Percentiles rank a stretch among this genome's conserved stretches.
phyloP scores from a whole-genome alignment of 305 asterid species.

The Galium porrigens region DNA sequence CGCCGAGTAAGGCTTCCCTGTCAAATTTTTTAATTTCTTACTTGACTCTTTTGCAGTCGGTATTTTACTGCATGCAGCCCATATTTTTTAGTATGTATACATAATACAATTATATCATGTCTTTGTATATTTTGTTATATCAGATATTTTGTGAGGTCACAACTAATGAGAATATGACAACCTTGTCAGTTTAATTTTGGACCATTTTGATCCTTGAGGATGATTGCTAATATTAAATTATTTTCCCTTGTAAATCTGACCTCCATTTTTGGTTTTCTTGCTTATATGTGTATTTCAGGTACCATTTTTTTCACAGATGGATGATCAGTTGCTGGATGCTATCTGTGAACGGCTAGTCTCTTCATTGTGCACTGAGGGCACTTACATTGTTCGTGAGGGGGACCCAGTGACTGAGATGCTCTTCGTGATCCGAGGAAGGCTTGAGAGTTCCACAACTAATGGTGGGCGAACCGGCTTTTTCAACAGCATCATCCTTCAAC shows the following conservation, averaged over 20 bases:
- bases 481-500: conserved; percentile 55
- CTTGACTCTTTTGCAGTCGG: neutral
- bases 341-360: conserved; percentile 78
- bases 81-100: too few species aligned
- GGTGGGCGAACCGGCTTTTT: conserved; percentile 91
- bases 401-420: conserved; percentile 89
- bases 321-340: conserved; percentile 78
- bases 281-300: conserved; percentile 30
- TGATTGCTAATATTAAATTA: neutral
- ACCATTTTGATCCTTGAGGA: neutral
- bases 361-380: conserved; percentile 68
- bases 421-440: conserved; percentile 75
- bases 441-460: conserved; percentile 82
- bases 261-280: conserved; percentile 6
- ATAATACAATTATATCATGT: too few species aligned
- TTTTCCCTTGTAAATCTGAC: neutral
- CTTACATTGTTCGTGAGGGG: conserved; percentile 80
- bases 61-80: too few species aligned
- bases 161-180: too few species aligned
- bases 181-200: neutral
- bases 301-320: conserved; percentile 90
- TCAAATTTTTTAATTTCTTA: neutral
- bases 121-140: too few species aligned
- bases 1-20: conserved; percentile 50
- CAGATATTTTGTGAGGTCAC: too few species aligned